A percentile compares a stretch with the other conserved stretches of the same genome.
phyloP scores from a whole-genome alignment of 2,329 filamentous ascomycete species.

The Chaetoscypha palmicola region DNA sequence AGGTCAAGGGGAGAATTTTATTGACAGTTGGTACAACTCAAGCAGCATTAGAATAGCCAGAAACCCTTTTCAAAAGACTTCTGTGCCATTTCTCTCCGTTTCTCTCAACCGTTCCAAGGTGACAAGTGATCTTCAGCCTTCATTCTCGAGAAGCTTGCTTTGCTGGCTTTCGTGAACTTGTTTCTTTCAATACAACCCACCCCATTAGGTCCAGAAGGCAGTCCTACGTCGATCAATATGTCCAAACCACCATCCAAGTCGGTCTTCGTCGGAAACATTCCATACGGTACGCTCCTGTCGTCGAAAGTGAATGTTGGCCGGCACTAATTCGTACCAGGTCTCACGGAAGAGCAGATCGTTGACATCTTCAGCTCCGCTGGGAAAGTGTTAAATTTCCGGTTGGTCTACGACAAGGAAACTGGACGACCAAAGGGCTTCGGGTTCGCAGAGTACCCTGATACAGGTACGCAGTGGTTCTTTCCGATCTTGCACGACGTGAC shows the following conservation, averaged over 20 bases:
- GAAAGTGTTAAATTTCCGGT: slow-evolving; percentile 82
- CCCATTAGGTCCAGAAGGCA: slow-evolving; percentile 2
- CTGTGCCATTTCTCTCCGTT: slow-evolving; percentile 27
- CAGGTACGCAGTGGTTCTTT: slow-evolving; percentile 47
- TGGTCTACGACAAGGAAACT: slow-evolving; percentile 94
- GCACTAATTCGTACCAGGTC: slow-evolving; percentile 47
- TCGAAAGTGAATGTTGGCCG: slow-evolving; percentile 1
- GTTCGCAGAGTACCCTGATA: slow-evolving; percentile 91
- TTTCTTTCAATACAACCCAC: slow-evolving; percentile 8
- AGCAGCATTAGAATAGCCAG: slow-evolving; percentile 30
- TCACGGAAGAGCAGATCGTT: slow-evolving; percentile 92
- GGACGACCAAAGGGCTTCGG: slow-evolving; percentile 94
- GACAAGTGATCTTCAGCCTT: slow-evolving; percentile 23
- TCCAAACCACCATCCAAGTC: slow-evolving; percentile 71
- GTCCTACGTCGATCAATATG: slow-evolving; percentile 43
- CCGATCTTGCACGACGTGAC: slow-evolving; percentile 4
- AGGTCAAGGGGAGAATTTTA: not conserved
- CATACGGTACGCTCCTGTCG: slow-evolving; percentile 54
- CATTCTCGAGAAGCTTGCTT: slow-evolving; percentile 23
- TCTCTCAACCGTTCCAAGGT: slow-evolving; percentile 22
- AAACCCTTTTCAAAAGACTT: slow-evolving; percentile 31
- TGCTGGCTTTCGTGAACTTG: slow-evolving; percentile 18
- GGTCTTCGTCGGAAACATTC: slow-evolving; percentile 80
- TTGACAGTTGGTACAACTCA: slow-evolving; percentile 1
- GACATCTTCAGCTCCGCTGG: slow-evolving; percentile 89